phyloP scores from a whole-genome alignment of 2,329 filamentous ascomycete genomes.

The Pyrenophora tritici-repentis region DNA sequence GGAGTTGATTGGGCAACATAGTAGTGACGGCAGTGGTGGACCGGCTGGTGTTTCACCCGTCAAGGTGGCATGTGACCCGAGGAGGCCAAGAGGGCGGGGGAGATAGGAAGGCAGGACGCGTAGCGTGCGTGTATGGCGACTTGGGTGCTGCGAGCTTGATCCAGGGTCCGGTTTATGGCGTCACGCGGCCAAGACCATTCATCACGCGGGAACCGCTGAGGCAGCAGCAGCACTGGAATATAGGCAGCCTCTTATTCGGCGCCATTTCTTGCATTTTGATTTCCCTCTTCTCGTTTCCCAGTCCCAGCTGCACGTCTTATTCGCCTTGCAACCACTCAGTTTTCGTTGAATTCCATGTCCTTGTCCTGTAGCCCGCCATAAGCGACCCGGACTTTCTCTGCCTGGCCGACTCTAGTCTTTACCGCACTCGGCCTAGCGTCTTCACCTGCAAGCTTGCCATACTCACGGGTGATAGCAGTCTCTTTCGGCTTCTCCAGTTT shows the following conservation, averaged over 20 bases:
- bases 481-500: constrained; percentile 19
- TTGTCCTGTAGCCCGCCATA: background rate
- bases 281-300: background rate
- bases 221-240: constrained; percentile 9
- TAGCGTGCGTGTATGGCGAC: constrained; percentile 4
- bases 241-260: constrained; percentile 10
- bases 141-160: background rate
- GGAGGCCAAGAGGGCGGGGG: background rate
- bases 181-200: constrained; percentile 19
- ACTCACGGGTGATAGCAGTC: constrained; percentile 21
- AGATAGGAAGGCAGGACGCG: constrained; percentile 10
- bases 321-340: constrained; percentile 3
- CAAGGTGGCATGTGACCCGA: constrained; percentile 13
- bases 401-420: constrained; percentile 19
- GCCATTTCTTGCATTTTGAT: background rate
- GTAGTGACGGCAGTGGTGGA: constrained; percentile 2
- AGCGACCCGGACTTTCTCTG: background rate
- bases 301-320: constrained; percentile 3
- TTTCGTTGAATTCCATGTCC: constrained; percentile 7
- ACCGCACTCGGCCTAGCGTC: constrained; percentile 26
- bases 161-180: constrained; percentile 14
- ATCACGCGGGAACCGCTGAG: constrained; percentile 24
- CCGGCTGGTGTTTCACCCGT: constrained; percentile 12
- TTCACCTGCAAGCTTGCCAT: constrained; percentile 11
- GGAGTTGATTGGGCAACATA: constrained; percentile 10